Evolutionary conservation across 805 yeast genomes (phyloP).

Genomic region (Saturnispora silvae): DNA sequence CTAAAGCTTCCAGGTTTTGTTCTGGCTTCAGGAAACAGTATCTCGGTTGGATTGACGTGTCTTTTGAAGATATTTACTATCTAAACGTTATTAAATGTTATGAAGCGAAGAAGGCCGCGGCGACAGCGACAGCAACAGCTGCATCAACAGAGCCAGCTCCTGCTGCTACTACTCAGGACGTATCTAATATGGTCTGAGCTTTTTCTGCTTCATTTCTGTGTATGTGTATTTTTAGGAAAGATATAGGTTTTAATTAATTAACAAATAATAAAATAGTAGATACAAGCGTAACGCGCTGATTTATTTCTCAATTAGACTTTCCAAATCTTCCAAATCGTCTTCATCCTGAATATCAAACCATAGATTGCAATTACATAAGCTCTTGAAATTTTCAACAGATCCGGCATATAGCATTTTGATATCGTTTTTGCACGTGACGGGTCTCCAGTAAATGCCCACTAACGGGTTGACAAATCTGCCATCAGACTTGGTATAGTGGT

Average conservation of each 20-base stretch:
- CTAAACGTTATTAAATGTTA: conserved; percentile 37
- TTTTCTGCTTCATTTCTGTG: too few species aligned
- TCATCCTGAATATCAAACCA: conserved; percentile 54
- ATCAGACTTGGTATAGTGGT: conserved; percentile 56
- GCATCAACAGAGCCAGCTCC: not conserved
- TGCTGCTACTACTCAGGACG: too few species aligned
- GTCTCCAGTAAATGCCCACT: conserved; percentile 79
- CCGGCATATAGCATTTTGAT: conserved; percentile 86
- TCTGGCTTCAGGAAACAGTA: conserved; percentile 27
- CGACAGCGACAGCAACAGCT: not conserved
- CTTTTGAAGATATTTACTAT: conserved; percentile 36
- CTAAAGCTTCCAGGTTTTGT: conserved; percentile 23
- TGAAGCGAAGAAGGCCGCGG: conserved; percentile 18
- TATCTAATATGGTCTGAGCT: too few species aligned
- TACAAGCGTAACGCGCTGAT: not conserved
- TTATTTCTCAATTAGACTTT: conserved; percentile 22
- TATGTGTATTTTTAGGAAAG: too few species aligned
- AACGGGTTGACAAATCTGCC: conserved; percentile 68
- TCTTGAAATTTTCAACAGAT: conserved; percentile 70
- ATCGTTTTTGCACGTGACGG: conserved; percentile 75
- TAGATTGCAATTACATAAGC: conserved; percentile 64
- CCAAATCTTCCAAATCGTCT: conserved; percentile 58
- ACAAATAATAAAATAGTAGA: too few species aligned
- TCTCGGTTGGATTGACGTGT: conserved; percentile 51
- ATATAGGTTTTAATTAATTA: too few species aligned